Percentiles rank a stretch among this genome's conserved stretches.
Conservation (phyloP, 257 asterid species). For the Solanum infundibuliforme region DNA sequence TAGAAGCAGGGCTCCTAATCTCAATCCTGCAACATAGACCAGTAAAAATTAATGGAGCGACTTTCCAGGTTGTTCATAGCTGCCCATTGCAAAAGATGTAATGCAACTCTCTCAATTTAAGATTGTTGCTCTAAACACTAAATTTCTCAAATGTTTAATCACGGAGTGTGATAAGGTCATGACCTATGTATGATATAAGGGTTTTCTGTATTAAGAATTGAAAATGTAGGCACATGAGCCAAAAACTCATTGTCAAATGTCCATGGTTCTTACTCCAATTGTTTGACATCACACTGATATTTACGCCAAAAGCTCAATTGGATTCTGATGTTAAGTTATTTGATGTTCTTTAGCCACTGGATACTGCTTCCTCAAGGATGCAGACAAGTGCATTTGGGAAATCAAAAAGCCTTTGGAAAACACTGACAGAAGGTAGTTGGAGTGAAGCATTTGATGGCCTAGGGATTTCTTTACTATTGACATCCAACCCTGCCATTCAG, state of each 20-base stretch:
- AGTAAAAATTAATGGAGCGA: neutral
- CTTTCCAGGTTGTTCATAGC: neutral
- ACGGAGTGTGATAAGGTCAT: neutral
- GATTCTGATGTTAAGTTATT: neutral
- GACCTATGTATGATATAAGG: neutral
- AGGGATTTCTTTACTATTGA: slow-evolving; percentile 34
- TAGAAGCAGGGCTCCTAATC: neutral
- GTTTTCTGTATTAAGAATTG: neutral
- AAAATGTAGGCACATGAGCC: neutral
- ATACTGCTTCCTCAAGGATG: slow-evolving; percentile 42
- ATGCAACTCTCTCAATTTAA: neutral
- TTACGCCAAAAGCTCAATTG: neutral
- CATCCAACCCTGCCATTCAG: slow-evolving; percentile 46
- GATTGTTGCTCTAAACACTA: neutral
- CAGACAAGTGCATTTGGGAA: slow-evolving; percentile 42
- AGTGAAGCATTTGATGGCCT: slow-evolving; percentile 39
- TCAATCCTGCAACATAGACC: neutral
- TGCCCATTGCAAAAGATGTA: neutral
- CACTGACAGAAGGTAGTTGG: slow-evolving; percentile 35
- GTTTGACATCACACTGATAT: neutral
- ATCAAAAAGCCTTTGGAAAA: slow-evolving; percentile 28
- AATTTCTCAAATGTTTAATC: neutral
- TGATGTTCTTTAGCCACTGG: slow-evolving; percentile 20
- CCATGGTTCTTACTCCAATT: neutral
- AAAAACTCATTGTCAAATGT: neutral